Base-by-base conservation (phyloP, 805 yeast genomes). In the Candida boleticola region DNA sequence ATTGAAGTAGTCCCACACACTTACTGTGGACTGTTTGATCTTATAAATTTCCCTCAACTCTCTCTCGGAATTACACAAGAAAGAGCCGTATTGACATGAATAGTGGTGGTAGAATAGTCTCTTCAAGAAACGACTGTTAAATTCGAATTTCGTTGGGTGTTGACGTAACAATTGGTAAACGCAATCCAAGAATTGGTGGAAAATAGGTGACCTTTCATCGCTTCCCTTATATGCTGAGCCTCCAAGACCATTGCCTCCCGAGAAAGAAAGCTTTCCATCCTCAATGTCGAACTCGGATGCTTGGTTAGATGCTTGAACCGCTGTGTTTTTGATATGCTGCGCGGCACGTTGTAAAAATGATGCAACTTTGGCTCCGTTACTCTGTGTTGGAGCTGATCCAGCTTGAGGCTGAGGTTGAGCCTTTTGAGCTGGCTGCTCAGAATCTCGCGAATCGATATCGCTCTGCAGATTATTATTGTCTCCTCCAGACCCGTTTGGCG, bases 41-140 rank as follows among this genome's bases (percentile, higher is more conserved):
- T 71, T 58, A 21, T 69, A 62, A 1, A 51, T 46, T 18, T 54
- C 48, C n/a, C 63, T 64, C 5, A 65, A 53, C 45, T 88, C 95
- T 38, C 63, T 60, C 56, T 93, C 97, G 35, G 77, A 74, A 55
- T 93, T 84, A 50, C 78, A 81, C 40, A 93, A 60, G 53, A 93
- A 93, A 1, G 96, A 82, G 3, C 98, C 98, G 62, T 89, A 93
- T 60, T 93, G 98, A 53, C 98, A 89, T 1, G 97, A 87, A 56
- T 89, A 88, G 37, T 85, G 66, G 60, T 93, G 98, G 58, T 93
- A 93, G 17, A 89, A 73, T 42, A 93, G 67, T 39, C 98, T 67
- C 50, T 96, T 77, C 48, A 93, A 60, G 53, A 93, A 89, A 40
- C 97, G 66, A 59, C 90, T 96, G 55, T 90, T 89, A 63, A 83